These are phyloP conservation scores for Trichoderma atrobrunneum DNA, from an alignment of 2,329 filamentous ascomycete genomes.

Conservation along the genomic window DNA sequence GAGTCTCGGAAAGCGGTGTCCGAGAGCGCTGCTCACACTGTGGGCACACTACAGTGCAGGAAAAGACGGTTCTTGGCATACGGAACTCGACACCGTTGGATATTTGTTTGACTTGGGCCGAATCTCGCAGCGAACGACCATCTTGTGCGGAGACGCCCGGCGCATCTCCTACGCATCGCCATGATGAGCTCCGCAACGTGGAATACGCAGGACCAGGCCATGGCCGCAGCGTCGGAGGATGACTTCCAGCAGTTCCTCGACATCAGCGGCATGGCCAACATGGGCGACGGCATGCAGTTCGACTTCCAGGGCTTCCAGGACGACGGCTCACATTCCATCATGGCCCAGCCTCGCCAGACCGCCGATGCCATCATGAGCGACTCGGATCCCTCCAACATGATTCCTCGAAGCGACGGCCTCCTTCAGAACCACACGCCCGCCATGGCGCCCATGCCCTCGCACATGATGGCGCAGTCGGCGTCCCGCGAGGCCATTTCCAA, in stretches of 20 bases:
- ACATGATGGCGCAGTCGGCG: slow-evolving; percentile 40
- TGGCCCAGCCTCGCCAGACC: slow-evolving; percentile 32
- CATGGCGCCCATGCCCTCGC: slow-evolving; percentile 49
- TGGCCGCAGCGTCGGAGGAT: slow-evolving; percentile 53
- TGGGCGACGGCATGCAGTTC: slow-evolving; percentile 56
- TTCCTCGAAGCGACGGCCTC: slow-evolving; percentile 34
- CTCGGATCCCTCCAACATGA: slow-evolving; percentile 31
- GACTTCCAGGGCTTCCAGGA: slow-evolving; percentile 57
- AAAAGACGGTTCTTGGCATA: not conserved
- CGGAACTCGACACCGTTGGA: not conserved
- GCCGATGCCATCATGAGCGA: slow-evolving; percentile 38
- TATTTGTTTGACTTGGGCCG: not conserved
- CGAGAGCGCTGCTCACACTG: not conserved
- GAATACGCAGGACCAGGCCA: slow-evolving; percentile 55
- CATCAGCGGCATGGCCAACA: slow-evolving; percentile 53
- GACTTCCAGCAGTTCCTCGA: slow-evolving; percentile 65
- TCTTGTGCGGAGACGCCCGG: not conserved
- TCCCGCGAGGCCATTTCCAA: slow-evolving; percentile 54
- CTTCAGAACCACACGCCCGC: slow-evolving; percentile 46
- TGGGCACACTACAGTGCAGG: not conserved
- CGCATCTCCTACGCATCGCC: slow-evolving; percentile 21
- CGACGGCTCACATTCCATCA: slow-evolving; percentile 34
- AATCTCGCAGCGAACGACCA: not conserved
- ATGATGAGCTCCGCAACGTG: slow-evolving; percentile 55
- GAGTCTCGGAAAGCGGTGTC: not conserved